Evolutionary conservation across 805 yeast genomes (phyloP).

Genomic region (Schwanniomyces sp.): DNA sequence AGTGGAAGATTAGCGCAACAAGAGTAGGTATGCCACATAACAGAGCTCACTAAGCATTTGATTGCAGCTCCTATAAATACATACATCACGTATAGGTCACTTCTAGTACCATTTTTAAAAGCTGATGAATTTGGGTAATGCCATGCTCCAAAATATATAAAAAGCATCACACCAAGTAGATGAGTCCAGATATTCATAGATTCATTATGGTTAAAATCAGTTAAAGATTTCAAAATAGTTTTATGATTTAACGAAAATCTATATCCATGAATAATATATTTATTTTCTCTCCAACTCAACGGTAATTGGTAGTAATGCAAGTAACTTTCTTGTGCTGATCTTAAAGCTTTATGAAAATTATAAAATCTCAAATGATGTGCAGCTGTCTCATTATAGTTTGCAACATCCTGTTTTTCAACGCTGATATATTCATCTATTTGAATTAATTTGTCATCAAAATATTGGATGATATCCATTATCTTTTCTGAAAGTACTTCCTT

Average conservation of each 20-base stretch:
- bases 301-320: slow-evolving; percentile 88
- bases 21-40: slow-evolving; percentile 89
- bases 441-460: slow-evolving; percentile 39
- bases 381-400: slow-evolving; percentile 26
- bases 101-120: slow-evolving; percentile 43
- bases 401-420: slow-evolving; percentile 29
- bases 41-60: slow-evolving; percentile 76
- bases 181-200: slow-evolving; percentile 95
- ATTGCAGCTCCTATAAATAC: slow-evolving; percentile 70
- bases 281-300: slow-evolving; percentile 89
- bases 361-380: slow-evolving; percentile 32
- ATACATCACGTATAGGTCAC: slow-evolving; percentile 52
- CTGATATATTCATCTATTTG: slow-evolving; percentile 39
- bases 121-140: slow-evolving; percentile 65
- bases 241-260: slow-evolving; percentile 69
- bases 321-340: slow-evolving; percentile 37
- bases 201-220: slow-evolving; percentile 73
- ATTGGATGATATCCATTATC: slow-evolving; percentile 42
- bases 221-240: slow-evolving; percentile 60
- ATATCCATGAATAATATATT: slow-evolving; percentile 81
- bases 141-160: slow-evolving; percentile 54
- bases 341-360: slow-evolving; percentile 40
- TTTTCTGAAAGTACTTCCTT: slow-evolving; percentile 33
- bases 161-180: slow-evolving; percentile 60
- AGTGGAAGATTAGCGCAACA: slow-evolving; percentile 63